Conservation (phyloP, 2,329 filamentous ascomycete species). For the Fusarium veterinarium region DNA sequence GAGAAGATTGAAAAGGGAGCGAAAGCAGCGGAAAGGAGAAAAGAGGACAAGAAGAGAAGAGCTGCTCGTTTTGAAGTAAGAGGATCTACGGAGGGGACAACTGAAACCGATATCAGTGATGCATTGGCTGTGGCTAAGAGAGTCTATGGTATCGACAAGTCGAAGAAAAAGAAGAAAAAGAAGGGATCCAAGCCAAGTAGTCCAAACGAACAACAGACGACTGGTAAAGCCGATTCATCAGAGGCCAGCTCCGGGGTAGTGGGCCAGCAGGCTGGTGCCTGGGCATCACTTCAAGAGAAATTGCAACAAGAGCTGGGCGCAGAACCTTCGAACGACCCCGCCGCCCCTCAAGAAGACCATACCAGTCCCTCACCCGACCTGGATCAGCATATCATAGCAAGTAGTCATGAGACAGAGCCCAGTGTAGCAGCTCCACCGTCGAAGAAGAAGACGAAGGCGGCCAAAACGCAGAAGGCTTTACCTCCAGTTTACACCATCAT, state of each 20-base stretch:
- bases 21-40: not conserved
- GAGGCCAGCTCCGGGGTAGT: not conserved
- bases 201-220: not conserved
- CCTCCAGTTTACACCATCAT: slow-evolving; percentile 46
- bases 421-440: not conserved
- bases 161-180: slow-evolving; percentile 1
- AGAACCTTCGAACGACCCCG: not conserved
- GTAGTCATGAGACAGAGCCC: not conserved
- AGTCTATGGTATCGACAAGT: slow-evolving; percentile 39
- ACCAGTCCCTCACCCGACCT: not conserved
- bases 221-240: not conserved
- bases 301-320: slow-evolving; percentile 33
- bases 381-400: not conserved
- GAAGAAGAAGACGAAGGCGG: not conserved
- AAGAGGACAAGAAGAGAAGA: not conserved
- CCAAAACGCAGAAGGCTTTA: not conserved
- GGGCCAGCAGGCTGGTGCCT: slow-evolving; percentile 30
- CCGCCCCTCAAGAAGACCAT: not conserved
- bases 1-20: not conserved
- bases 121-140: slow-evolving; percentile 40
- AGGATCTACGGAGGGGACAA: not conserved
- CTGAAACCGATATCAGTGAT: slow-evolving; percentile 33
- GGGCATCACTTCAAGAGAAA: slow-evolving; percentile 47
- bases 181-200: not conserved
- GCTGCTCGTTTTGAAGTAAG: not conserved